phyloP scores from a whole-genome alignment of 306 rosid species.

The Hippophae tibetana region DNA sequence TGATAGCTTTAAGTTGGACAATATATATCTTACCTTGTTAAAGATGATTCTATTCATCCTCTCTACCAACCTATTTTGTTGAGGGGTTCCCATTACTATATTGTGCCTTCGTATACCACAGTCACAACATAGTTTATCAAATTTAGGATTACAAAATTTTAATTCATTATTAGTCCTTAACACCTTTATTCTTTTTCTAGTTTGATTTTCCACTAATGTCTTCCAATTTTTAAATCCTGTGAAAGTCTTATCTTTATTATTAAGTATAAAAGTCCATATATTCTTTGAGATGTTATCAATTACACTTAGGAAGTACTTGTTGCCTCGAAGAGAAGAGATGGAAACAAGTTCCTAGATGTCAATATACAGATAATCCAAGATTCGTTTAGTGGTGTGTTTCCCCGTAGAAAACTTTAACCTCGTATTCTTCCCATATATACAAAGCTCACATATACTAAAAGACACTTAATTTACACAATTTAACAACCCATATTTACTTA shows the following conservation, averaged over 20 bases:
- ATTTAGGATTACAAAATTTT: neutral
- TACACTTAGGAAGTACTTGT: too few species aligned
- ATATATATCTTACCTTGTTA: neutral
- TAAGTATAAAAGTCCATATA: neutral
- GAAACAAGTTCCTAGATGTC: too few species aligned
- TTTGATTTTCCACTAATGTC: neutral
- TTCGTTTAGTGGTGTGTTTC: too few species aligned
- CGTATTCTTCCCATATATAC: neutral
- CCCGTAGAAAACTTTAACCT: too few species aligned
- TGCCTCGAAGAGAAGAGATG: too few species aligned
- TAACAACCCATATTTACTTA: neutral
- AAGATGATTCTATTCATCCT: neutral
- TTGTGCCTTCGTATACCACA: neutral
- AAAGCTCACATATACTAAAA: neutral
- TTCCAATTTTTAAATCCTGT: neutral
- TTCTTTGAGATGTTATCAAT: neutral
- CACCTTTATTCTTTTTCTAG: neutral
- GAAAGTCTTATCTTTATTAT: too few species aligned
- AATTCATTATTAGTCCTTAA: neutral
- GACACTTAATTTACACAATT: too few species aligned
- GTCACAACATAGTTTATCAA: too few species aligned
- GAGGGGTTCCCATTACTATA: neutral
- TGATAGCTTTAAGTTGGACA: neutral
- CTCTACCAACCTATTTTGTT: neutral
- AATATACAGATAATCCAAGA: too few species aligned